Conservation (phyloP, 768 basidiomycete species). For the Pholiota conissans region DNA sequence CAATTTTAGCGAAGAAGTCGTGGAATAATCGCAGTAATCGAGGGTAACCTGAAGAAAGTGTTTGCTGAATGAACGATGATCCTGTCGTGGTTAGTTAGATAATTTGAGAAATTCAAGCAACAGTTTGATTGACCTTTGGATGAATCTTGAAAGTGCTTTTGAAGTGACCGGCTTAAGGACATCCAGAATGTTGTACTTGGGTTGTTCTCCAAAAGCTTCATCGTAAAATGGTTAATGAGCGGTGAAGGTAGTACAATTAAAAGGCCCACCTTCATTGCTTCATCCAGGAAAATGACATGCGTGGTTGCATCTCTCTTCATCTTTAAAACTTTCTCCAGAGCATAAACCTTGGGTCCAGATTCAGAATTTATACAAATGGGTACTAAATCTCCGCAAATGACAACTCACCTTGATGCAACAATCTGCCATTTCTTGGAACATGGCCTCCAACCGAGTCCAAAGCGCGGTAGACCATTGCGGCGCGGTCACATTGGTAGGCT, state of each 20-base stretch:
- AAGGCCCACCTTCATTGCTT: conserved; percentile 79
- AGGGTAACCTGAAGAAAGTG: conserved; percentile 84
- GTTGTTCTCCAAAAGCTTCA: conserved; percentile 82
- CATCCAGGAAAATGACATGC: conserved; percentile 82
- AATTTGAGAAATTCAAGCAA: neutral
- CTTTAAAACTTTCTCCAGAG: conserved; percentile 89
- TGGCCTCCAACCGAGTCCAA: conserved; percentile 77
- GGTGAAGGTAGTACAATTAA: neutral
- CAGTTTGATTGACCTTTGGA: conserved; percentile 57
- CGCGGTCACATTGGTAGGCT: conserved; percentile 85
- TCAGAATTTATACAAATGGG: neutral
- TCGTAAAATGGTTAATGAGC: neutral
- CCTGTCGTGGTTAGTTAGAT: conserved; percentile 41
- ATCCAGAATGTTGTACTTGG: conserved; percentile 94
- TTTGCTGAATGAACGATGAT: conserved; percentile 90
- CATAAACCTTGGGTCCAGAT: conserved; percentile 68
- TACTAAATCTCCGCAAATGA: neutral
- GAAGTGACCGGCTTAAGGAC: conserved; percentile 74
- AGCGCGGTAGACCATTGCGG: conserved; percentile 84
- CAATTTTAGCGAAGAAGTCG: conserved; percentile 94
- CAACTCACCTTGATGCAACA: conserved; percentile 80
- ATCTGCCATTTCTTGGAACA: conserved; percentile 87
- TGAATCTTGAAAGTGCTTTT: conserved; percentile 79
- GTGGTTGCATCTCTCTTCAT: conserved; percentile 84
- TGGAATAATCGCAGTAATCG: conserved; percentile 89